Evolutionary conservation across 176 grass and related monocot genomes (phyloP).

Genomic region (Triticum monococcum): DNA sequence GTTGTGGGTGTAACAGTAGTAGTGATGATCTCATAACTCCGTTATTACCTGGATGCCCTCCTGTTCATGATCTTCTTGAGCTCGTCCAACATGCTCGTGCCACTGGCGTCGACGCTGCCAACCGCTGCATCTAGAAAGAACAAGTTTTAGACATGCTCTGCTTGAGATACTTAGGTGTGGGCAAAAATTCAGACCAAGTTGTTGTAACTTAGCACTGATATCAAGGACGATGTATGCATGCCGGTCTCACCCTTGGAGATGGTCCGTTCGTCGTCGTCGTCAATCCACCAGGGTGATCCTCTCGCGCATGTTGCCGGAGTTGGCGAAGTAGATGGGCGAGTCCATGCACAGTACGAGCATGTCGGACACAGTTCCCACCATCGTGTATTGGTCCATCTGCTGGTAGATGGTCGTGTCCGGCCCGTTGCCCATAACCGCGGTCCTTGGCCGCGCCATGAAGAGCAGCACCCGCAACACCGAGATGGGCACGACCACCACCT

Average conservation of each 20-base stretch:
- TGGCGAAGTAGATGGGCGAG: constrained; percentile 85
- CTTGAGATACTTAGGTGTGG: background rate
- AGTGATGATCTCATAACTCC: background rate
- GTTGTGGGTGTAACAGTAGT: no score
- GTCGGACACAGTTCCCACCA: constrained; percentile 48
- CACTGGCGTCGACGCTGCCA: constrained; percentile 83
- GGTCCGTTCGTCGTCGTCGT: constrained; percentile 62
- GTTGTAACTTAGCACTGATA: constrained; percentile 63
- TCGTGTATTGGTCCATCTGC: constrained; percentile 72
- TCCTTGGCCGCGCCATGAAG: constrained; percentile 69
- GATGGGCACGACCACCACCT: constrained; percentile 56
- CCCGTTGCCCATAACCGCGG: constrained; percentile 68
- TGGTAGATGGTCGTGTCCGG: constrained; percentile 65
- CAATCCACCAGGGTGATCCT: constrained; percentile 83
- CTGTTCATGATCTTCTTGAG: constrained; percentile 63
- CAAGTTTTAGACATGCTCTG: background rate
- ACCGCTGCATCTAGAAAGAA: constrained; percentile 41
- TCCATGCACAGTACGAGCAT: constrained; percentile 73
- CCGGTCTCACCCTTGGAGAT: constrained; percentile 44
- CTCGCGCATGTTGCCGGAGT: constrained; percentile 80
- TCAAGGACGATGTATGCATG: constrained; percentile 79
- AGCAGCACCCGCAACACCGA: constrained; percentile 66
- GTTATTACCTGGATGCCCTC: constrained; percentile 61
- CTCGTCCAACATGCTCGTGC: constrained; percentile 84
- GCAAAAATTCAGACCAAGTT: background rate